Percentiles rank a stretch among this genome's conserved stretches.
phyloP scores from a whole-genome alignment of 176 grass and related monocot species.

The Zoysia japonica region DNA sequence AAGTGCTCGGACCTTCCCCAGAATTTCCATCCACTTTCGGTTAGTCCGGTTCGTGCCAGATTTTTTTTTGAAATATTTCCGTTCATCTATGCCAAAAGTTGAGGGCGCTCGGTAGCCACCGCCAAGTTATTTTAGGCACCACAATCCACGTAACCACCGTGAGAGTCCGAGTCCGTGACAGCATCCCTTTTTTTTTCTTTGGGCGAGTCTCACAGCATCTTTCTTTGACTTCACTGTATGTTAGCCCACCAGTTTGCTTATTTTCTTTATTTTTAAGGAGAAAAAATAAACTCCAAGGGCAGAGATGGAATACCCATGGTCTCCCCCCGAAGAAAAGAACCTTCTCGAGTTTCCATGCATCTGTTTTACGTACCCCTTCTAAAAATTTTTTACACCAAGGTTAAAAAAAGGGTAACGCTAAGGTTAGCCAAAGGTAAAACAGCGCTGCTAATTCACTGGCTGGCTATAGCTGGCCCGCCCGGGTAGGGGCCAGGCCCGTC shows the following conservation, averaged over 20 bases:
- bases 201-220: neutral
- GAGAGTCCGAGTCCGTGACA: neutral
- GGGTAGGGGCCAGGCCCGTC: neutral
- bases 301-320: neutral
- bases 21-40: neutral
- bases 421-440: constrained; percentile 44
- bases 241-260: neutral
- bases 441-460: constrained; percentile 14
- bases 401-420: constrained; percentile 50
- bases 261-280: neutral
- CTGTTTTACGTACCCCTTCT: constrained; percentile 22
- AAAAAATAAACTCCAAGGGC: neutral
- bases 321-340: neutral
- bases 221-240: neutral
- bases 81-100: constrained; percentile 8
- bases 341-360: constrained; percentile 2
- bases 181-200: too few relatives aligned
- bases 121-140: neutral
- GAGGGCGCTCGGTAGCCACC: neutral
- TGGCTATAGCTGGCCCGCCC: neutral
- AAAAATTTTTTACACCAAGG: constrained; percentile 52
- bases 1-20: neutral
- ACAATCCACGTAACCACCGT: constrained; percentile 8
- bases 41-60: neutral
- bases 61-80: neutral